phyloP scores from a whole-genome alignment of 2,329 filamentous ascomycete species.

The Sporothrix schenckii region DNA sequence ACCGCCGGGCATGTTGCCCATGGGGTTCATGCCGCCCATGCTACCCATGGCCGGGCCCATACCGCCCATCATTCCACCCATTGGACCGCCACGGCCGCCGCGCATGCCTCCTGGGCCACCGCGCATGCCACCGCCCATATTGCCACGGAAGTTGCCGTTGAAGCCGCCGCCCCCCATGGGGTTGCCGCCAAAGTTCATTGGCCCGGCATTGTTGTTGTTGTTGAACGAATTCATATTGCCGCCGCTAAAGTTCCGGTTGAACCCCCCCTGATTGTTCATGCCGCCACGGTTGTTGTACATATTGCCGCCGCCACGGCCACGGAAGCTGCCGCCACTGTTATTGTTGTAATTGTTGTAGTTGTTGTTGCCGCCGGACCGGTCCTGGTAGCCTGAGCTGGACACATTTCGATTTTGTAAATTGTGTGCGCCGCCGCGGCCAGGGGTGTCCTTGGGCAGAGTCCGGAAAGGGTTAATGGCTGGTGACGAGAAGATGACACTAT shows the following conservation, averaged over 20 bases:
- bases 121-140: conserved; percentile 55
- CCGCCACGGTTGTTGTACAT: conserved; percentile 43
- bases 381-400: conserved; percentile 53
- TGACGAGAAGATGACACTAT: conserved; percentile 73
- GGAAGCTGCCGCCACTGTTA: conserved; percentile 49
- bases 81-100: conserved; percentile 45
- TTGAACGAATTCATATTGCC: conserved; percentile 47
- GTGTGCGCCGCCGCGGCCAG: conserved; percentile 66
- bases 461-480: conserved; percentile 84
- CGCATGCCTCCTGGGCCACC: conserved; percentile 52
- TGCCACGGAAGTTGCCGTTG: conserved; percentile 47
- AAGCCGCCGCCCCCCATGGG: conserved; percentile 48
- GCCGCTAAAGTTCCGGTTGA: conserved; percentile 51
- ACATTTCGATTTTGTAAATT: conserved; percentile 60
- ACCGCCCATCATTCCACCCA: conserved; percentile 42
- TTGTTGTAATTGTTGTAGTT: conserved; percentile 53
- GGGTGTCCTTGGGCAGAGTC: conserved; percentile 86
- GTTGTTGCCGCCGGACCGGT: conserved; percentile 52
- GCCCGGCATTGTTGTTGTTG: conserved; percentile 48
- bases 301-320: conserved; percentile 45
- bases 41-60: conserved; percentile 46
- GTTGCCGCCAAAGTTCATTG: conserved; percentile 54
- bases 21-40: conserved; percentile 41
- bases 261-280: conserved; percentile 38
- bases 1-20: conserved; percentile 52